Evolutionary conservation across 805 yeast species (phyloP).

Genomic region (Barnettozyma sucrosica): DNA sequence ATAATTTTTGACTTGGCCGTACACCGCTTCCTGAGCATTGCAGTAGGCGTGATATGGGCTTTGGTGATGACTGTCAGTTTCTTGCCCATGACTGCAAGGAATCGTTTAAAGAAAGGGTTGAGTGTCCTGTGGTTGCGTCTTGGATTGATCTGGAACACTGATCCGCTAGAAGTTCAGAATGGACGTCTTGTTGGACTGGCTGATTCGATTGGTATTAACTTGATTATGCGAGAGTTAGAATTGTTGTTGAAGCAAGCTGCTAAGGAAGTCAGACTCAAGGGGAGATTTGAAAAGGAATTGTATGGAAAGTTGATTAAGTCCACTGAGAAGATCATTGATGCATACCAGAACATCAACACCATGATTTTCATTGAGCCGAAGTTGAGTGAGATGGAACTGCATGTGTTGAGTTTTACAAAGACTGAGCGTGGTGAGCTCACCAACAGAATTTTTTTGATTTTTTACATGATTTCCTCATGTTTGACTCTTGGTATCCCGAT

Average conservation of each 20-base stretch:
- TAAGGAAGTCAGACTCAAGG: constrained; percentile 67
- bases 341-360: constrained; percentile 66
- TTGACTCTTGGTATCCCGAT: constrained; percentile 70
- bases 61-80: constrained; percentile 57
- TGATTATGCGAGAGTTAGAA: constrained; percentile 55
- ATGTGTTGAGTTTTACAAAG: constrained; percentile 47
- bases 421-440: constrained; percentile 64
- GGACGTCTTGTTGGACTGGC: constrained; percentile 22
- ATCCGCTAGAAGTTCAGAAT: constrained; percentile 47
- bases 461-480: constrained; percentile 75
- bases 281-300: constrained; percentile 52
- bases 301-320: constrained; percentile 46
- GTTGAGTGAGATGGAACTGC: constrained; percentile 46
- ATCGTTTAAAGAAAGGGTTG: constrained; percentile 57
- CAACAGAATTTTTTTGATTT: constrained; percentile 65
- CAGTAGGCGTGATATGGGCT: constrained; percentile 74
- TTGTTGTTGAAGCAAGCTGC: constrained; percentile 64
- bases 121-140: constrained; percentile 70
- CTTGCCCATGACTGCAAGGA: constrained; percentile 72
- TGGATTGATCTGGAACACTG: constrained; percentile 78
- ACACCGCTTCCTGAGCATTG: constrained; percentile 70
- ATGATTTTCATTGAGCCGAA: constrained; percentile 59
- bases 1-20: constrained; percentile 68
- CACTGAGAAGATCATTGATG: constrained; percentile 64
- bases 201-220: constrained; percentile 38